phyloP scores from a whole-genome alignment of 805 yeast genomes.

The Torulaspora delbrueckii region DNA sequence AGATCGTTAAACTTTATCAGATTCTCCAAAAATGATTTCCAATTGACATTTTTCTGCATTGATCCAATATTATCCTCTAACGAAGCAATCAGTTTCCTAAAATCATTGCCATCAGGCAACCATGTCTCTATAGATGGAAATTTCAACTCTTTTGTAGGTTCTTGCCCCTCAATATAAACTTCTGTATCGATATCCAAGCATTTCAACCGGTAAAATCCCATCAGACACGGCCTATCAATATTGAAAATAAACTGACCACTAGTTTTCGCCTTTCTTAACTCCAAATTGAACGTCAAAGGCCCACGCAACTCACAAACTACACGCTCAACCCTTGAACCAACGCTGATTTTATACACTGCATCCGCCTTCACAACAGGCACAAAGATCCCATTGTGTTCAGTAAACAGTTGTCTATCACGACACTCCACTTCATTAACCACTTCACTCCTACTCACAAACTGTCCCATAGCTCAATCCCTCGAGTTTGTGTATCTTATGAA shows the following conservation, averaged over 20 bases:
- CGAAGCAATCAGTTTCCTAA: background rate
- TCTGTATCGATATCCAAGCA: constrained; percentile 1
- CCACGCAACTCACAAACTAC: constrained; percentile 1
- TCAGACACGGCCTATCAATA: background rate
- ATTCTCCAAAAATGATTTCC: constrained; percentile 4
- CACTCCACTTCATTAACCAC: background rate
- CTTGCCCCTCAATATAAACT: background rate
- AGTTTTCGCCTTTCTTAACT: background rate
- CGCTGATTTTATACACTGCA: background rate
- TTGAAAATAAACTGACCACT: background rate
- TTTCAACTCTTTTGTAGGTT: background rate
- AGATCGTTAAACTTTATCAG: constrained; percentile 4
- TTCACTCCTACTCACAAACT: constrained; percentile 7
- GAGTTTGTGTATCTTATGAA: background rate
- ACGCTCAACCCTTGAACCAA: background rate
- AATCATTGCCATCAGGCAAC: constrained; percentile 10
- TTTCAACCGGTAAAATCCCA: constrained; percentile 2
- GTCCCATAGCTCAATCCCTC: constrained; percentile 8
- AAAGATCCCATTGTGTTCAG: constrained; percentile 3
- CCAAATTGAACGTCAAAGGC: background rate
- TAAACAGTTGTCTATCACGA: constrained; percentile 2
- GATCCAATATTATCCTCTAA: constrained; percentile 3
- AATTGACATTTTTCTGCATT: constrained; percentile 3
- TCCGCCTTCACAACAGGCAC: background rate
- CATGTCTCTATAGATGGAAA: background rate